Base-by-base conservation (phyloP, 495 filamentous ascomycete species). In the Glonium stellatum region DNA sequence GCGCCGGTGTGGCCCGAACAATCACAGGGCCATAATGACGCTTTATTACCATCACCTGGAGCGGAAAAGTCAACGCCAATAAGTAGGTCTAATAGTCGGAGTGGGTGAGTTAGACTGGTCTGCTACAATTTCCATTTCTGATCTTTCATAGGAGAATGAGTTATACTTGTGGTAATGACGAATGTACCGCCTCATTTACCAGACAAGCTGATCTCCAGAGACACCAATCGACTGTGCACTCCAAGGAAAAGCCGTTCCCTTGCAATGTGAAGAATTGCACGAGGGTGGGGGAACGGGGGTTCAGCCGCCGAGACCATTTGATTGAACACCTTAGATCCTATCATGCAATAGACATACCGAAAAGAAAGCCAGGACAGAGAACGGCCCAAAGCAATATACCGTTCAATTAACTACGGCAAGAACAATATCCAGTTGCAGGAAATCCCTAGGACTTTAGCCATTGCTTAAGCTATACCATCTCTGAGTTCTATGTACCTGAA, bases 131-230 rank as follows among this genome's bases (percentile, higher is more conserved):
- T 50, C 19, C 15, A 46, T 15, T 31, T 9, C 9, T 25, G 39
- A 31, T 9, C 19, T 36, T n/a, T 5, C 5, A 11, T 12, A 63
- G 22, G 13, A 49, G 52, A 19, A 23, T 42, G 55, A 73, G 72
- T 10, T 78, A 76, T 57, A 71, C 73, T 15, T 83, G 77, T 58
- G 62, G 69, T 6, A 63, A 72, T 55, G 83, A 80, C 66, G 70
- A 69, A 44, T 77, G 72, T 56, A 67, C 71, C 19, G 67, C 63
- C 19, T 57, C 58, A 39, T 82, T 81, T 69, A 78, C 76, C 10
- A 78, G 81, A 53, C 69, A 73, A 31, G 79, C 79, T 31, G 81
- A 84, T 61, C 68, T 82, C 23, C 77, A 79, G 61, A 77, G 82
- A 12, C 81, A 84, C 61, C 71, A 78, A 56, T 69, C 73, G 13